Evolutionary conservation across 164 flowering plant genomes (phyloP).

Genomic region (Liquidambar formosana): DNA sequence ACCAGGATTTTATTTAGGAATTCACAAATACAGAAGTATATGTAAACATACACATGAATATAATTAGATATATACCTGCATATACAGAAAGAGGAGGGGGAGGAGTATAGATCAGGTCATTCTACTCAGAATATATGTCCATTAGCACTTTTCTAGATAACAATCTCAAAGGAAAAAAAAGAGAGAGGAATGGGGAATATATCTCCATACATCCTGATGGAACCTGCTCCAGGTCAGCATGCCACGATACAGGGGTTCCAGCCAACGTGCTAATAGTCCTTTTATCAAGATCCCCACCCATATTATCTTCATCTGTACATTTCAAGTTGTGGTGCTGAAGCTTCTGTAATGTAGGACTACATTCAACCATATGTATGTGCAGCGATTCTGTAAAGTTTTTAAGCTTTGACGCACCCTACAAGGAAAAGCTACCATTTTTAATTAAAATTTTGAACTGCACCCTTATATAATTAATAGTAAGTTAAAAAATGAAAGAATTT

Average conservation of each 20-base stretch:
- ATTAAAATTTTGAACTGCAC: conserved; percentile 2
- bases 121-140: no score
- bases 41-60: no score
- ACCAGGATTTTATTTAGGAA: no score
- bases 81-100: no score
- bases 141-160: no score
- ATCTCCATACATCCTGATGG: conserved; percentile 78
- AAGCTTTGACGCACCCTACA: conserved; percentile 86
- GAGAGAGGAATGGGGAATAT: conserved; percentile 1
- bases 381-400: conserved; percentile 68
- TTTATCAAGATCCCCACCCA: conserved; percentile 27
- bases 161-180: no score
- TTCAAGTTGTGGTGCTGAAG: conserved; percentile 67
- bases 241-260: conserved; percentile 86
- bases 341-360: conserved; percentile 83
- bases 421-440: conserved; percentile 9
- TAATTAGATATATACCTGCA: no score
- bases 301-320: conserved; percentile 46
- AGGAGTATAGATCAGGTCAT: no score
- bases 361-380: conserved; percentile 87
- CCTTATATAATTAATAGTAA: neutral
- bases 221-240: conserved; percentile 82
- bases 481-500: no score
- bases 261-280: conserved; percentile 52
- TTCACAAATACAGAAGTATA: no score